Percentiles rank a stretch among this genome's conserved stretches.
phyloP scores from a whole-genome alignment of 805 yeast genomes.

The Isabelozyma gotoi region DNA sequence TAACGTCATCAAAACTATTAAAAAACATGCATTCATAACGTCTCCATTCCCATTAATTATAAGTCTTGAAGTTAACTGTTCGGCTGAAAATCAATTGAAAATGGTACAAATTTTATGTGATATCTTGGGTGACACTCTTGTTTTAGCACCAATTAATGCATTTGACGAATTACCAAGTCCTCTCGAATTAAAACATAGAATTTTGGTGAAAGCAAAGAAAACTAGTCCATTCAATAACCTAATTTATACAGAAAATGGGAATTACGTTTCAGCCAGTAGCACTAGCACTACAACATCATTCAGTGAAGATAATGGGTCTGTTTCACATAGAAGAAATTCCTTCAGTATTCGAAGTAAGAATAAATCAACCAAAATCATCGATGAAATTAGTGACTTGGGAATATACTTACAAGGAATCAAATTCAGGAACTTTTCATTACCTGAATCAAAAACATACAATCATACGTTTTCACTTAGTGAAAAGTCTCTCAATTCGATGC shows the following conservation, averaged over 20 bases:
- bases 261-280: slow-evolving; percentile 16
- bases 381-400: slow-evolving; percentile 59
- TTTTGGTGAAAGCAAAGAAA: slow-evolving; percentile 78
- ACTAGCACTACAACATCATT: slow-evolving; percentile 42
- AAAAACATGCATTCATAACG: slow-evolving; percentile 85
- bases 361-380: slow-evolving; percentile 22
- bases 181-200: slow-evolving; percentile 60
- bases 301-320: slow-evolving; percentile 36
- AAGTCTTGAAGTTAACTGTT: slow-evolving; percentile 85
- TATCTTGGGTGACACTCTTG: slow-evolving; percentile 58
- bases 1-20: slow-evolving; percentile 69
- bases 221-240: slow-evolving; percentile 24
- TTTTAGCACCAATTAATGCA: slow-evolving; percentile 37
- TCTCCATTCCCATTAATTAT: slow-evolving; percentile 83
- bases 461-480: slow-evolving; percentile 91
- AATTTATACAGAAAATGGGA: slow-evolving; percentile 13
- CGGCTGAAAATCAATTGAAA: slow-evolving; percentile 59
- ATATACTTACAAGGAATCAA: slow-evolving; percentile 74
- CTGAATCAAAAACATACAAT: slow-evolving; percentile 75
- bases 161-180: slow-evolving; percentile 66
- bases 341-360: slow-evolving; percentile 21
- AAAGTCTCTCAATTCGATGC: slow-evolving; percentile 59
- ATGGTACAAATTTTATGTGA: slow-evolving; percentile 54
- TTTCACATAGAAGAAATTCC: slow-evolving; percentile 9
- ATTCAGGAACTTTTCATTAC: slow-evolving; percentile 79